phyloP scores from a whole-genome alignment of 805 yeast genomes.

The Candida gorgasii region DNA sequence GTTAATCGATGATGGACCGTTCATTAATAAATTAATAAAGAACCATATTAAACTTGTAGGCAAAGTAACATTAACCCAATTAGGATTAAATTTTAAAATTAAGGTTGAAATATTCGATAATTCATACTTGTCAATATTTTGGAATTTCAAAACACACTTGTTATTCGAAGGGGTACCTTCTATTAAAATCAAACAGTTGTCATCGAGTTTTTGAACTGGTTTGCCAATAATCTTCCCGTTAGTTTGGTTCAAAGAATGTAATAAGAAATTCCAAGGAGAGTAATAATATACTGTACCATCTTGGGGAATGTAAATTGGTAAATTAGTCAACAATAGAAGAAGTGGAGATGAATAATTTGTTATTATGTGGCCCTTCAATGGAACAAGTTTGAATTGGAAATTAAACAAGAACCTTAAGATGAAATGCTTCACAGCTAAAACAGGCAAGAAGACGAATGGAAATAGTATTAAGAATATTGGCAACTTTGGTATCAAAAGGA shows the following conservation, averaged over 20 bases:
- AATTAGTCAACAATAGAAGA: constrained; percentile 38
- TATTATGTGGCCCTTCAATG: constrained; percentile 28
- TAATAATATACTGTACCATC: constrained; percentile 31
- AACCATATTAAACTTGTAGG: constrained; percentile 20
- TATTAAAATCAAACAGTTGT: constrained; percentile 48
- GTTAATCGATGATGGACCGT: constrained; percentile 20
- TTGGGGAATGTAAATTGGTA: constrained; percentile 42
- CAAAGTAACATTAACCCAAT: constrained; percentile 35
- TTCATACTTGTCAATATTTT: constrained; percentile 19
- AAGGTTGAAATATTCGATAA: constrained; percentile 33
- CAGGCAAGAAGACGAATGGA: constrained; percentile 18
- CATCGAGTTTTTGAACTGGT: neutral
- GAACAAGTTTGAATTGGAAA: constrained; percentile 38
- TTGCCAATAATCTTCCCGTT: constrained; percentile 2
- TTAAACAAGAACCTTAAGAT: constrained; percentile 31
- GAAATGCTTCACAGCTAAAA: constrained; percentile 22
- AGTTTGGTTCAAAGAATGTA: constrained; percentile 20
- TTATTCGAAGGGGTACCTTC: constrained; percentile 92
- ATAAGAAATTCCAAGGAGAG: constrained; percentile 29
- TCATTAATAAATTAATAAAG: constrained; percentile 10
- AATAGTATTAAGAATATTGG: constrained; percentile 27
- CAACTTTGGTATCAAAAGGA: constrained; percentile 25
- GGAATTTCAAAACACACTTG: constrained; percentile 65
- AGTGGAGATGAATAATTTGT: constrained; percentile 46
- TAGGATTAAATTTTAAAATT: constrained; percentile 40